Base-by-base conservation (phyloP, 208 protist species). In the Trypanosoma scelopori region DNA sequence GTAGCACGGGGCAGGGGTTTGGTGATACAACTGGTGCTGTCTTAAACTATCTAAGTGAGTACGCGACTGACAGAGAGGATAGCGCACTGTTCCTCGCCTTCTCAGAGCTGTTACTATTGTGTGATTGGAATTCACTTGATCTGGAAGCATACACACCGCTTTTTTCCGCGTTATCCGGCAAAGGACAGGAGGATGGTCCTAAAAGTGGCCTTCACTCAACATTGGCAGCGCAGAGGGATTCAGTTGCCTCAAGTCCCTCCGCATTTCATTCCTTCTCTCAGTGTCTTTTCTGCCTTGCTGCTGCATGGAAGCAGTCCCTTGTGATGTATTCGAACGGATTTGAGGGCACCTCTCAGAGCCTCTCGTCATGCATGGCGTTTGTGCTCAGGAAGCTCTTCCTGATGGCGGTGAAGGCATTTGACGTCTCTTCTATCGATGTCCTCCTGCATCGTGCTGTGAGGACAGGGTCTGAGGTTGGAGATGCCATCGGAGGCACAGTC, bases 11-110 rank as follows among this genome's bases (percentile, higher is more conserved):
- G 15, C 11, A 28, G 27, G 4, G 18, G 6, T 27, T 41, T 16
- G 18, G 45, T 13, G 42, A 42, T 35, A 53, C 32, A 50, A 63
- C 42, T 5, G 42, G 35, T 49, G 45, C 50, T 5, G 52, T 62
- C 0, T 45, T 74, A 46, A 74, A 56, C 28, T 74, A 68, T 45
- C 16, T 74, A 12, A 35, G 49, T 64, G 69, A 65, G 27, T 74
- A 67, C 30, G 32, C 53, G 18, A 49, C 47, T 37, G 69, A 67
- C 32, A 53, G 51, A 30, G 46, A 57, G 32, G 59, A 65, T 1
- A 20, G 41, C 46, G 52, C 69, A 5, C 15, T 65, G 35, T 22
- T 68, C 22, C 45, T 74, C 32, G 69, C 69, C n/a, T 68, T 74
- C 37, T 48, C 61, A 16, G 60, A 74, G 48, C 55, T 74, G 5